Conservation (phyloP, 192 early-diverging fungal species). For the Coemansia sp. region DNA sequence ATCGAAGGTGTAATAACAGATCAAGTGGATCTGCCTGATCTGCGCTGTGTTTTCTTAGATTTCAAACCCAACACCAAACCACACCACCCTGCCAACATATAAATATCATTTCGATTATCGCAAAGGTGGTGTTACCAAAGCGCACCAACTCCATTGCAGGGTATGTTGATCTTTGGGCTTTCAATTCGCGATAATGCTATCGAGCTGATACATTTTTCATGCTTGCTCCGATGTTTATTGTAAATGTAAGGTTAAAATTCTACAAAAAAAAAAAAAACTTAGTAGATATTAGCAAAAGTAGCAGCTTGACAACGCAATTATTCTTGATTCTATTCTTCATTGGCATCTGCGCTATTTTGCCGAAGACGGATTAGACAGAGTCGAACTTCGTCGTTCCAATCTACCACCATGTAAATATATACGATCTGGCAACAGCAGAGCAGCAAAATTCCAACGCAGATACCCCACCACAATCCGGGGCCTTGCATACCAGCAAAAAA, state of each 20-base stretch:
- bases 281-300: too few species aligned
- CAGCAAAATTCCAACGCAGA: constrained; percentile 1
- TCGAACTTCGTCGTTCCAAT: constrained; percentile 12
- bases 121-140: too few species aligned
- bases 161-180: too few species aligned
- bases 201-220: too few species aligned
- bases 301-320: neutral
- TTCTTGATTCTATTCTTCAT: neutral
- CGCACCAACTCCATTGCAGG: too few species aligned
- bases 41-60: neutral
- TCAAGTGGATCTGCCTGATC: neutral
- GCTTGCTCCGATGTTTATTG: too few species aligned
- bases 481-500: constrained; percentile 18
- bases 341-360: neutral
- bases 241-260: too few species aligned
- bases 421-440: neutral
- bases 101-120: too few species aligned
- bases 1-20: neutral
- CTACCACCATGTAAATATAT: constrained; percentile 6
- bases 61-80: too few species aligned
- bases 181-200: too few species aligned
- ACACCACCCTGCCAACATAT: too few species aligned
- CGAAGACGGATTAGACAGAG: constrained; percentile 6
- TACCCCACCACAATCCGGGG: constrained; percentile 32
- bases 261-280: too few species aligned